Percentiles rank a stretch among this genome's conserved stretches.
These are phyloP conservation scores for Lactifluus subvellereus DNA, from an alignment of 768 basidiomycete species.

Conservation along the genomic window DNA sequence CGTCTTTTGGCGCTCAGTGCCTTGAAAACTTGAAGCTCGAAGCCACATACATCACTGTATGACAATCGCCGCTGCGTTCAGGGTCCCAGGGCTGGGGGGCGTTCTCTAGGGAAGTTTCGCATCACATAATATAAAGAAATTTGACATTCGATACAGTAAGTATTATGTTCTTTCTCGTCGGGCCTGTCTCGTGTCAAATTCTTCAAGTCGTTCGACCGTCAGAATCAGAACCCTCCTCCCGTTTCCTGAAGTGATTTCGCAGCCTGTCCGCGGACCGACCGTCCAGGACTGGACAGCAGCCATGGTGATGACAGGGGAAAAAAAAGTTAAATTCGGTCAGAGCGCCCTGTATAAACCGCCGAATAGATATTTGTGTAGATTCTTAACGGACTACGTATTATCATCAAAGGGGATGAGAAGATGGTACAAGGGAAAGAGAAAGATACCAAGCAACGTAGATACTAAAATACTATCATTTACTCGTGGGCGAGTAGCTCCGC, in stretches of 20 bases:
- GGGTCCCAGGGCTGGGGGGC: not conserved
- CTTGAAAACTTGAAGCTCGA: not conserved
- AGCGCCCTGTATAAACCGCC: not conserved
- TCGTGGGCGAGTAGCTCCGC: not conserved
- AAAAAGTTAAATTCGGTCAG: not conserved
- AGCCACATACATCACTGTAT: not conserved
- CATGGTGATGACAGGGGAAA: not conserved
- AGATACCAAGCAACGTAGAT: conserved; percentile 4
- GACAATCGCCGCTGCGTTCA: not conserved
- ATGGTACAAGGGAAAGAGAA: not conserved
- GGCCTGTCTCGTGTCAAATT: too few relatives aligned
- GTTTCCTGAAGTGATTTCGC: not conserved
- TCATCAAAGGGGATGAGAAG: not conserved
- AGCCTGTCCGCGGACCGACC: not conserved
- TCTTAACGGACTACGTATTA: not conserved
- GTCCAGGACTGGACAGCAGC: not conserved
- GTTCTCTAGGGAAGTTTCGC: not conserved
- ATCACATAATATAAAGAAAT: not conserved
- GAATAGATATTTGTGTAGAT: not conserved
- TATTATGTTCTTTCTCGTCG: too few relatives aligned
- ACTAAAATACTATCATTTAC: not conserved
- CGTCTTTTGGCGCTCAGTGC: not conserved
- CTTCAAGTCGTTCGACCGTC: too few relatives aligned
- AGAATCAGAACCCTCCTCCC: too few relatives aligned
- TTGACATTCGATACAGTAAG: not conserved